A percentile compares a stretch with the other conserved stretches of the same genome.
These are phyloP conservation scores for Thalia dealbata DNA, from an alignment of 176 grass and related monocot genomes.

Conservation along the genomic window DNA sequence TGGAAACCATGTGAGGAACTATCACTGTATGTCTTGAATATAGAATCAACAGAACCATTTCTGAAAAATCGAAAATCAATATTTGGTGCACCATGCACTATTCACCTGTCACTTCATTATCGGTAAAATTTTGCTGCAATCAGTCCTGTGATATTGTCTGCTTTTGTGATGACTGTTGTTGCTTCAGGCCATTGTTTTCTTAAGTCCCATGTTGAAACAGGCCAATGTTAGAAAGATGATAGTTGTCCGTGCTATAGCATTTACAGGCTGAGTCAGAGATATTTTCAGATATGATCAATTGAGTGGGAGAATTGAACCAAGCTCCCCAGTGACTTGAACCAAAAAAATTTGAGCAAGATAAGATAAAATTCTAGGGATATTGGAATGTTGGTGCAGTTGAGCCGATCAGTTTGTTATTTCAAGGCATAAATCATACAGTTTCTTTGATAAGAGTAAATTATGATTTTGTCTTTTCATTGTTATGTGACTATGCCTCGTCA, in stretches of 20 bases:
- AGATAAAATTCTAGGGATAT: not conserved
- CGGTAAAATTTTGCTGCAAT: too few species aligned
- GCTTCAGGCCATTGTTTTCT: too few species aligned
- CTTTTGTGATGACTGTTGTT: too few species aligned
- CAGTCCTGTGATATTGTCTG: too few species aligned
- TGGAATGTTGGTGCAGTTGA: not conserved
- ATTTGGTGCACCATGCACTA: too few species aligned
- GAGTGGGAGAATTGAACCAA: too few species aligned
- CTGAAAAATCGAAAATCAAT: too few species aligned
- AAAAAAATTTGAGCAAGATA: not conserved
- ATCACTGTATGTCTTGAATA: not conserved
- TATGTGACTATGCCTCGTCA: not conserved
- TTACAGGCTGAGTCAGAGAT: not conserved
- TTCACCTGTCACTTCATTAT: too few species aligned
- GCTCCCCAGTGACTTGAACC: not conserved
- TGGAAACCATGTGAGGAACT: not conserved
- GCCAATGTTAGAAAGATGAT: not conserved
- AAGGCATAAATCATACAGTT: not conserved
- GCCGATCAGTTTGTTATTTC: not conserved
- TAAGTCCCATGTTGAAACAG: too few species aligned
- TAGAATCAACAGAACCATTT: too few species aligned
- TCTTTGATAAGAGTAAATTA: not conserved
- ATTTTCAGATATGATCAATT: not conserved
- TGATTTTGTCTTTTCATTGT: not conserved
- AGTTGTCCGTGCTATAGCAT: not conserved